Conservation (phyloP, 305 asterid species). For the Fraxinus velutina region DNA sequence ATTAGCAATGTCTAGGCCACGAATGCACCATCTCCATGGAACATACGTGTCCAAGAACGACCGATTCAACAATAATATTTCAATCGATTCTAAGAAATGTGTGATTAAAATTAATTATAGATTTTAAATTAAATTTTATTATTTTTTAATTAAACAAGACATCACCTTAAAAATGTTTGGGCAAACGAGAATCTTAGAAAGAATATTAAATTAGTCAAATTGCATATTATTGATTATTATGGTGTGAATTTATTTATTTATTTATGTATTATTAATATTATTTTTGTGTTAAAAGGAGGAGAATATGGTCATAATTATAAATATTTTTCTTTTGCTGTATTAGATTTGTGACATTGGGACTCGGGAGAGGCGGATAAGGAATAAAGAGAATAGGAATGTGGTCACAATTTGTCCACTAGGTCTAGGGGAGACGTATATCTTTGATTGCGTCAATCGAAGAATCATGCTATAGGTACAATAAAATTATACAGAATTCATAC, state of each 20-base stretch:
- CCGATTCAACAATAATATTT: background rate
- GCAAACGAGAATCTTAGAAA: too few species aligned
- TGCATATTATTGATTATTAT: background rate
- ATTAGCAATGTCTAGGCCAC: background rate
- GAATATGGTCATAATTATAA: background rate
- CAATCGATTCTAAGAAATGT: too few species aligned
- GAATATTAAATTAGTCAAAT: background rate
- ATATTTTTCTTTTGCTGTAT: background rate
- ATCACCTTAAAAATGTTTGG: too few species aligned
- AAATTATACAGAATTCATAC: too few species aligned
- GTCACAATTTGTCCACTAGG: slow-evolving; percentile 47
- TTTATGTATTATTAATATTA: too few species aligned
- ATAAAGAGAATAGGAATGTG: slow-evolving; percentile 39
- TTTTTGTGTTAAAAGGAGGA: background rate
- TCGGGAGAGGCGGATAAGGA: slow-evolving; percentile 35
- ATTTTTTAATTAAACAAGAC: too few species aligned
- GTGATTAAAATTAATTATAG: too few species aligned
- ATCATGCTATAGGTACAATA: too few species aligned
- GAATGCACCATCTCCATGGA: background rate
- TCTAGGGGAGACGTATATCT: slow-evolving; percentile 23
- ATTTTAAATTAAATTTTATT: too few species aligned
- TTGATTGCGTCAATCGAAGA: slow-evolving; percentile 16
- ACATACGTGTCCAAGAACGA: background rate
- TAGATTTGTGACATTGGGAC: slow-evolving; percentile 32
- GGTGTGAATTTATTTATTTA: background rate